phyloP scores from a whole-genome alignment of 805 yeast genomes.

The Saccharomycopsis javanensis region DNA sequence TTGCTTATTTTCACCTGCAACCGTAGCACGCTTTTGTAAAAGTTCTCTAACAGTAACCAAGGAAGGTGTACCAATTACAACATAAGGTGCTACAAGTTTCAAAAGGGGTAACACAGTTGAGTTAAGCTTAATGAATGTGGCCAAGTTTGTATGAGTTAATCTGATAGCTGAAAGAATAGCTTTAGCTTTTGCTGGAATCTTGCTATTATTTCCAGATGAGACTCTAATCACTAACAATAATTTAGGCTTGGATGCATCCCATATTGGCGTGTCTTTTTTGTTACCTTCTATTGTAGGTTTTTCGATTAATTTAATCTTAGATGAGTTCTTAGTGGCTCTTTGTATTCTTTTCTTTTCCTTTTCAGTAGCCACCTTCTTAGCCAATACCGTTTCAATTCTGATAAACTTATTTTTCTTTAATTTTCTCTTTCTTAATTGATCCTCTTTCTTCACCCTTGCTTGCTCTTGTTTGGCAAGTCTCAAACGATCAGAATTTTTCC shows the following conservation, averaged over 20 bases:
- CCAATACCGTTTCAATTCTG: conserved; percentile 66
- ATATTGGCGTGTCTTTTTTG: conserved; percentile 24
- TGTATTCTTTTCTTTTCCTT: conserved; percentile 62
- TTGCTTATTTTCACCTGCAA: conserved; percentile 29
- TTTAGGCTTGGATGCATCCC: conserved; percentile 34
- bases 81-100: conserved; percentile 61
- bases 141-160: conserved; percentile 50
- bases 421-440: conserved; percentile 33
- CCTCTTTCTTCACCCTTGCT: conserved; percentile 41
- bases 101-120: conserved; percentile 51
- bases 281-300: conserved; percentile 21
- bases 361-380: conserved; percentile 52
- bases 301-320: conserved; percentile 24
- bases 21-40: conserved; percentile 67
- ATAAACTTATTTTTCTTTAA: conserved; percentile 45
- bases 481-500: conserved; percentile 68
- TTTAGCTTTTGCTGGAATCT: conserved; percentile 54
- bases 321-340: conserved; percentile 41
- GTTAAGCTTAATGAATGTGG: conserved; percentile 62
- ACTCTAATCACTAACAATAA: conserved; percentile 60
- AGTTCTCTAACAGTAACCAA: conserved; percentile 60
- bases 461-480: conserved; percentile 65
- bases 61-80: conserved; percentile 69
- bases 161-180: conserved; percentile 53
- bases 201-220: conserved; percentile 50